Evolutionary conservation across 768 basidiomycete species (phyloP).

Genomic region (Trametes punicea): DNA sequence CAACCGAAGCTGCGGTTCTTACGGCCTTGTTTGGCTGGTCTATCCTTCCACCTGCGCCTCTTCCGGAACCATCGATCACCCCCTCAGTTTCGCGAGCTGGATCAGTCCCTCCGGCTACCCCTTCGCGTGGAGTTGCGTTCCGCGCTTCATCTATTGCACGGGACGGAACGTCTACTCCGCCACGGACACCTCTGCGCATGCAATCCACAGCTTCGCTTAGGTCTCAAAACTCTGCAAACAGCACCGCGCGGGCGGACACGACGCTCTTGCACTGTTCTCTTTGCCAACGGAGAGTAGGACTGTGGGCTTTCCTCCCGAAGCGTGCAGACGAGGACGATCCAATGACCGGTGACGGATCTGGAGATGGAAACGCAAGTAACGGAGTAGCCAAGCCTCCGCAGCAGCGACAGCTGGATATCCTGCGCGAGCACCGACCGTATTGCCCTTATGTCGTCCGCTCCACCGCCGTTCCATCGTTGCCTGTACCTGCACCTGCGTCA

Average conservation of each 20-base stretch:
- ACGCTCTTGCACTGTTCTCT: slow-evolving; percentile 61
- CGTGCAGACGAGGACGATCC: slow-evolving; percentile 11
- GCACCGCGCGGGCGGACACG: slow-evolving; percentile 36
- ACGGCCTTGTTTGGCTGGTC: slow-evolving; percentile 51
- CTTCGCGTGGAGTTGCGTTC: slow-evolving; percentile 31
- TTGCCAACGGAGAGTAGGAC: slow-evolving; percentile 75
- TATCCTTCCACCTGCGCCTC: slow-evolving; percentile 31
- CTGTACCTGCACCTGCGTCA: slow-evolving; percentile 26
- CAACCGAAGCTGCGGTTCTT: slow-evolving; percentile 39
- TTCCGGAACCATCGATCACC: slow-evolving; percentile 4
- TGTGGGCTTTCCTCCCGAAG: slow-evolving; percentile 63
- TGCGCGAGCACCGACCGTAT: slow-evolving; percentile 81
- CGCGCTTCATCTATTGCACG: slow-evolving; percentile 33
- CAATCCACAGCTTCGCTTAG: background rate
- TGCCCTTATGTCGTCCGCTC: slow-evolving; percentile 82
- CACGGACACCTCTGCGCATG: slow-evolving; percentile 19
- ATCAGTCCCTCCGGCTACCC: slow-evolving; percentile 28
- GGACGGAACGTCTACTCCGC: slow-evolving; percentile 18
- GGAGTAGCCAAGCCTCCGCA: slow-evolving; percentile 23
- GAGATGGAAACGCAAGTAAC: background rate
- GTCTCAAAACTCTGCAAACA: background rate
- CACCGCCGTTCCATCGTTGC: slow-evolving; percentile 57
- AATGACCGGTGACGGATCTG: slow-evolving; percentile 1
- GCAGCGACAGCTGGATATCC: slow-evolving; percentile 60
- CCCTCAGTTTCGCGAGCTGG: slow-evolving; percentile 27